Evolutionary conservation across 1,284 basidiomycete species (phyloP).

Genomic region (Moesziomyces antarcticus): DNA sequence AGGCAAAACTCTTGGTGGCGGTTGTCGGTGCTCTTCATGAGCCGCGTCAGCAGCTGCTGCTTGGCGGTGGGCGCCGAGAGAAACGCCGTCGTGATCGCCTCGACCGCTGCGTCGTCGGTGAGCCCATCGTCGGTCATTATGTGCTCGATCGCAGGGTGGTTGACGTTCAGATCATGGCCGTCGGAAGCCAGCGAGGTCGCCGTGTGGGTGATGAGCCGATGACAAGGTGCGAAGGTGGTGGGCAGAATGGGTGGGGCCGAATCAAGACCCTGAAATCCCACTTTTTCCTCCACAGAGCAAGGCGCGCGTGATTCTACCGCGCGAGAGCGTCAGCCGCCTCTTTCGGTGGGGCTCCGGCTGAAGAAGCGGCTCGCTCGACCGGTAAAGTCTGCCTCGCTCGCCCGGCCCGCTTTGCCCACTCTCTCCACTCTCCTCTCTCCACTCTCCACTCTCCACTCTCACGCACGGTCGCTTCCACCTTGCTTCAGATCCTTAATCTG

Average conservation of each 20-base stretch:
- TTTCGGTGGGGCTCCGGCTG: slow-evolving; percentile 15
- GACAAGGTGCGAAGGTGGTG: neutral
- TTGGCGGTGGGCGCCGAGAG: slow-evolving; percentile 60
- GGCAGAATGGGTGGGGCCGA: neutral
- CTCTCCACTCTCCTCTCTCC: too few species aligned
- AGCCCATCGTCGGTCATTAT: neutral
- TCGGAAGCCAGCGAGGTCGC: too few species aligned
- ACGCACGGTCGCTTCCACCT: slow-evolving; percentile 7
- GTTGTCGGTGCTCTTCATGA: slow-evolving; percentile 56
- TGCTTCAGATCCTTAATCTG: slow-evolving; percentile 2
- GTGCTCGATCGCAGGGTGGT: neutral
- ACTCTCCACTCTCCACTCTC: neutral
- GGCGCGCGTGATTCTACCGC: slow-evolving; percentile 2
- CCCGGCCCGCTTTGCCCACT: neutral
- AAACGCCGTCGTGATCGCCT: slow-evolving; percentile 46
- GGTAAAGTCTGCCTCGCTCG: slow-evolving; percentile 3
- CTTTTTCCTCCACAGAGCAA: slow-evolving; percentile 9
- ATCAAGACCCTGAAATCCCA: slow-evolving; percentile 10
- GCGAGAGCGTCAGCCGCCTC: slow-evolving; percentile 12
- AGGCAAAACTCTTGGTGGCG: slow-evolving; percentile 55
- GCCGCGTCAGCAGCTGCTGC: slow-evolving; percentile 49
- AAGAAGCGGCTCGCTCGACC: slow-evolving; percentile 14
- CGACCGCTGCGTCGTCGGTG: slow-evolving; percentile 19
- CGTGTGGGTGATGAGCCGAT: neutral
- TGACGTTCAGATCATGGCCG: neutral